A percentile compares a stretch with the other conserved stretches of the same genome.
These are phyloP conservation scores for Rhizopogon salebrosus DNA, from an alignment of 768 basidiomycete genomes.

Conservation along the genomic window DNA sequence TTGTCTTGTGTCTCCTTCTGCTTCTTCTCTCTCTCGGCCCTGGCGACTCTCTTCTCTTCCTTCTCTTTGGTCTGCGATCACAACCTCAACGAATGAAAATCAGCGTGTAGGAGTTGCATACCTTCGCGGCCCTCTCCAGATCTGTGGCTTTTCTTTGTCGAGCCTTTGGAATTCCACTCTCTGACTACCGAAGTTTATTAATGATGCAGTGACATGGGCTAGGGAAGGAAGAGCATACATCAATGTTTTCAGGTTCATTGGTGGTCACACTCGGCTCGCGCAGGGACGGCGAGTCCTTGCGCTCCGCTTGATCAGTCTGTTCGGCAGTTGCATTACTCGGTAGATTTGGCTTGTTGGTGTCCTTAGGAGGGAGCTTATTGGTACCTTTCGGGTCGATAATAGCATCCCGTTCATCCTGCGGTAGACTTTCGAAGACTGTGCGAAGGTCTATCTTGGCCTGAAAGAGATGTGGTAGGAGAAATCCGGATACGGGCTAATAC, in stretches of 20 bases:
- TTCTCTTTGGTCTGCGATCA: slow-evolving; percentile 58
- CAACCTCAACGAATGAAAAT: slow-evolving; percentile 4
- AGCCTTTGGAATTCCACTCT: slow-evolving; percentile 24
- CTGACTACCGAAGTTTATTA: slow-evolving; percentile 12
- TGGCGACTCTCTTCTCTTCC: slow-evolving; percentile 62
- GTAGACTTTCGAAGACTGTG: slow-evolving; percentile 48
- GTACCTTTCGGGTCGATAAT: slow-evolving; percentile 50
- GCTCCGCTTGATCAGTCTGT: slow-evolving; percentile 14
- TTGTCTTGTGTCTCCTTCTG: slow-evolving; percentile 65
- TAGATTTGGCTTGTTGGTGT: slow-evolving; percentile 22
- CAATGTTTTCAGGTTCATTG: slow-evolving; percentile 34
- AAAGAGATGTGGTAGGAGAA: neutral
- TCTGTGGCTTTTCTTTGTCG: slow-evolving; percentile 51
- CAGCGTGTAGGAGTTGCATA: slow-evolving; percentile 6
- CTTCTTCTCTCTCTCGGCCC: slow-evolving; percentile 67
- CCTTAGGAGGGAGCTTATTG: slow-evolving; percentile 28
- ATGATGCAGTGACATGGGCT: neutral
- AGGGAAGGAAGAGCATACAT: slow-evolving; percentile 22
- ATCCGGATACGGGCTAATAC: slow-evolving; percentile 11
- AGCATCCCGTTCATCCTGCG: slow-evolving; percentile 49
- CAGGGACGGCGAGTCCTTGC: slow-evolving; percentile 21
- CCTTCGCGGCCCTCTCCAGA: slow-evolving; percentile 43
- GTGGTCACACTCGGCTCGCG: slow-evolving; percentile 16
- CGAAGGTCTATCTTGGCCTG: slow-evolving; percentile 60
- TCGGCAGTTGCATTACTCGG: neutral